These are phyloP conservation scores for Fusarium camptoceras DNA, from an alignment of 2,329 filamentous ascomycete genomes.

Conservation along the genomic window DNA sequence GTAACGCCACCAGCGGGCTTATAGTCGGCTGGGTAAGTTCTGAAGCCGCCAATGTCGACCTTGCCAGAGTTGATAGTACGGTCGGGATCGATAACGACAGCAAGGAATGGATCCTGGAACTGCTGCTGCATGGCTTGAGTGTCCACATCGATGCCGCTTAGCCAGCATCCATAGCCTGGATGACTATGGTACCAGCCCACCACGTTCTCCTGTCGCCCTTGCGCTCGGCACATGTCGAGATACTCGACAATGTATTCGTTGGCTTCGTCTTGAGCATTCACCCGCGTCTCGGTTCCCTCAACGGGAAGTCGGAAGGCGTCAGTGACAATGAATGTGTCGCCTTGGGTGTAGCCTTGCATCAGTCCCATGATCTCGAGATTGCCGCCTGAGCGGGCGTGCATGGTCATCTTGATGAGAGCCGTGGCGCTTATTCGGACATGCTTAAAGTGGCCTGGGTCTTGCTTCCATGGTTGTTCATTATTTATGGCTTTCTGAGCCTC, in stretches of 20 bases:
- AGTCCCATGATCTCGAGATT: conserved; percentile 95
- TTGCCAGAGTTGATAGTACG: conserved; percentile 94
- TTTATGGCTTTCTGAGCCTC: conserved; percentile 75
- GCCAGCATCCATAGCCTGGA: conserved; percentile 97
- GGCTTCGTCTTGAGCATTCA: conserved; percentile 94
- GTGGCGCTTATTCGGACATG: conserved; percentile 92
- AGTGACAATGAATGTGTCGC: conserved; percentile 88
- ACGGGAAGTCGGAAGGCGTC: conserved; percentile 95
- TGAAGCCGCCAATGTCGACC: conserved; percentile 96
- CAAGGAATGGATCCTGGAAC: conserved; percentile 90
- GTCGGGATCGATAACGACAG: conserved; percentile 96
- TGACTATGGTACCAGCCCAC: conserved; percentile 99
- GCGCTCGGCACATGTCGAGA: conserved; percentile 79
- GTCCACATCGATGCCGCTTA: conserved; percentile 92
- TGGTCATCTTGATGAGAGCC: conserved; percentile 97
- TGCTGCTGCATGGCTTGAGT: conserved; percentile 89
- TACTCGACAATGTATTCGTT: conserved; percentile 98
- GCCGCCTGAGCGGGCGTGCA: conserved; percentile 96
- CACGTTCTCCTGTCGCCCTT: conserved; percentile 85
- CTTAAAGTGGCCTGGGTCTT: conserved; percentile 89
- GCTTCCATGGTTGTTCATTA: conserved; percentile 77
- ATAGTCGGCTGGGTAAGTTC: conserved; percentile 85
- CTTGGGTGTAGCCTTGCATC: conserved; percentile 94
- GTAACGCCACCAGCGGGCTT: conserved; percentile 56
- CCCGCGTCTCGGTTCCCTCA: conserved; percentile 97